A percentile compares a stretch with the other conserved stretches of the same genome.
Evolutionary conservation across 2,329 filamentous ascomycete species (phyloP).

Genomic region (Chaetothyriales sp.): DNA sequence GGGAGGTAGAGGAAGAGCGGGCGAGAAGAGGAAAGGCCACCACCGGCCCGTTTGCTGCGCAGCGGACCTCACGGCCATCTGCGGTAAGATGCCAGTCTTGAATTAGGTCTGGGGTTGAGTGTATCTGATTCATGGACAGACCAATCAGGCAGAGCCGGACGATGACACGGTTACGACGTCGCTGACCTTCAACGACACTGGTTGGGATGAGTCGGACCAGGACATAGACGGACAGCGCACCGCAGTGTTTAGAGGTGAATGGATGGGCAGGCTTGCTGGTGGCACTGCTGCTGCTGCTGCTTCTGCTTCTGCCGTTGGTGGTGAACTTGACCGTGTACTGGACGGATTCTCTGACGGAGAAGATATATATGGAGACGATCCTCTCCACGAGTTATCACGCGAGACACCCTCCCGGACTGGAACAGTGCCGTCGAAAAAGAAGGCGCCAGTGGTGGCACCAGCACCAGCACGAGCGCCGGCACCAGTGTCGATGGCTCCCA

Average conservation of each 20-base stretch:
- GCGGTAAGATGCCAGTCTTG: background rate
- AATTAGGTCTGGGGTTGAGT: background rate
- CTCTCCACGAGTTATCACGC: background rate
- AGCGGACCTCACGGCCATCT: background rate
- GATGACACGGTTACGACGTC: background rate
- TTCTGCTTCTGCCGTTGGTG: too few relatives aligned
- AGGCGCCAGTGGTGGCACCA: background rate
- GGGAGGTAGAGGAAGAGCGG: background rate
- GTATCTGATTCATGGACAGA: background rate
- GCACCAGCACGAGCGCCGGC: too few relatives aligned
- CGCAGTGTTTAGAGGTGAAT: background rate
- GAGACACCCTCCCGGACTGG: background rate
- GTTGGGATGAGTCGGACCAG: background rate
- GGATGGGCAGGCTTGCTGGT: background rate
- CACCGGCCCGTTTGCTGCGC: background rate
- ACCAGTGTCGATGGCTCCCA: background rate
- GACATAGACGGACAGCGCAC: background rate
- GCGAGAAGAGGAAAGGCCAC: background rate
- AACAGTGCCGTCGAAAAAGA: background rate
- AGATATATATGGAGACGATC: background rate
- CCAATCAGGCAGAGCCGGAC: background rate
- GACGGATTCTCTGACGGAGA: background rate
- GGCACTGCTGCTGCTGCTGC: too few relatives aligned
- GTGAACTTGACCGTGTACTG: background rate
- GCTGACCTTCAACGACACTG: background rate